Percentiles rank a stretch among this genome's conserved stretches.
Conservation (phyloP, 805 yeast species). For the Lachancea thermotolerans region DNA sequence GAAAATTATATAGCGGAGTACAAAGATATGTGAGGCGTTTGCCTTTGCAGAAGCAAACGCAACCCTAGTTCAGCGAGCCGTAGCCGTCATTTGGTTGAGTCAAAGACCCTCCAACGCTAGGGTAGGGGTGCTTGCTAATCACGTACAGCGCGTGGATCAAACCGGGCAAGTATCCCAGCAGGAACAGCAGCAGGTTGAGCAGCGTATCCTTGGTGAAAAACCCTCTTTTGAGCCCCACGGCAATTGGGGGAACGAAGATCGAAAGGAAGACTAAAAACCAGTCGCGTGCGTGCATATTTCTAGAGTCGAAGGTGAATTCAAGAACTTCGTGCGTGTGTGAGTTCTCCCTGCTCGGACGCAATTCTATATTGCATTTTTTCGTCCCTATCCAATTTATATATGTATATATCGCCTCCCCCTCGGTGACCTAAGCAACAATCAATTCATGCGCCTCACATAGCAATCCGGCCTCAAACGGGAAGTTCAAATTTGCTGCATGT, state of each 20-base stretch:
- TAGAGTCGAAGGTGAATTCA: not conserved
- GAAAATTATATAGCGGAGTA: no score
- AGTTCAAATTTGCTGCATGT: no score
- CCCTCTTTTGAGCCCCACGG: conserved; percentile 65
- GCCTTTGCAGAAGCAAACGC: no score
- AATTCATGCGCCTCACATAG: not conserved
- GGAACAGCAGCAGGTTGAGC: conserved; percentile 53
- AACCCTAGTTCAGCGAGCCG: conserved; percentile 11
- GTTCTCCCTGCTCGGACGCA: no score
- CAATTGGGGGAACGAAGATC: conserved; percentile 63
- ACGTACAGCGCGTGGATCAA: conserved; percentile 62
- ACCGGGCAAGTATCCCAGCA: conserved; percentile 66
- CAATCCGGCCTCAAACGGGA: not conserved
- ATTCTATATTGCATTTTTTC: no score
- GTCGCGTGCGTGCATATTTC: conserved; percentile 37
- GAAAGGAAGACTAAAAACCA: conserved; percentile 66
- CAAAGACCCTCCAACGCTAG: conserved; percentile 15
- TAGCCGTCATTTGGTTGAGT: conserved; percentile 8
- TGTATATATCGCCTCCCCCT: no score
- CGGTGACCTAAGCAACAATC: not conserved
- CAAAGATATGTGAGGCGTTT: no score
- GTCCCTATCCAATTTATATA: no score
- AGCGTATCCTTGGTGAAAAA: conserved; percentile 33
- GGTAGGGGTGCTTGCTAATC: conserved; percentile 48
- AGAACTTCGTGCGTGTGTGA: no score